Evolutionary conservation across 495 filamentous ascomycete genomes (phyloP).

Genomic region (Penicillium arizonense): DNA sequence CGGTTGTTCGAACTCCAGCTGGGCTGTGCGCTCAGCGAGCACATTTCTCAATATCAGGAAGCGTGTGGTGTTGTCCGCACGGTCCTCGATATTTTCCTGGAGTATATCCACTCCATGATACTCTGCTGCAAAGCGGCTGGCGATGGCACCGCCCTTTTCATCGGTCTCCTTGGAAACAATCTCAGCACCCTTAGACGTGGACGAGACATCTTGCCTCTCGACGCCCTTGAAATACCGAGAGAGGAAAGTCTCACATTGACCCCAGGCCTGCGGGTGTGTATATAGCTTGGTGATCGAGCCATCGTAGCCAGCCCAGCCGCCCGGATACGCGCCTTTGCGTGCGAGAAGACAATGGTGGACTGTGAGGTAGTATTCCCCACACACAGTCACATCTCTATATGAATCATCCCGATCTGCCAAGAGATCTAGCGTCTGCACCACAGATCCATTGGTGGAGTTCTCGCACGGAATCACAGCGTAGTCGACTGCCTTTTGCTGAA

Average conservation of each 20-base stretch:
- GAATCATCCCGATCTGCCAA: conserved; percentile 66
- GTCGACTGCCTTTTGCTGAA: conserved; percentile 60
- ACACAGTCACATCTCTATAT: conserved; percentile 68
- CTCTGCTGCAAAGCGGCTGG: conserved; percentile 68
- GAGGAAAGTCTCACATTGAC: conserved; percentile 83
- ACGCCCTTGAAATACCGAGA: conserved; percentile 60
- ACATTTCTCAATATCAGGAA: conserved; percentile 74
- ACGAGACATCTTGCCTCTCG: conserved; percentile 80
- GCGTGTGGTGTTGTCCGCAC: conserved; percentile 78
- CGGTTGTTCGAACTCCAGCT: conserved; percentile 18
- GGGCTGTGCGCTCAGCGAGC: conserved; percentile 21
- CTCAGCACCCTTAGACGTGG: conserved; percentile 79
- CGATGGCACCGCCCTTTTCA: conserved; percentile 72
- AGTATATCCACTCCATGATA: conserved; percentile 65
- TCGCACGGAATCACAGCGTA: conserved; percentile 93
- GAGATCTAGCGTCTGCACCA: conserved; percentile 83
- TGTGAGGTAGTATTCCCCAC: conserved; percentile 76
- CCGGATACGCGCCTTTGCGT: conserved; percentile 31
- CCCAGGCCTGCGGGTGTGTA: conserved; percentile 92
- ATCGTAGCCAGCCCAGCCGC: conserved; percentile 26
- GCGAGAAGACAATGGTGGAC: conserved; percentile 85
- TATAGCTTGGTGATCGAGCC: conserved; percentile 57
- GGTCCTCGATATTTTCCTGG: conserved; percentile 76
- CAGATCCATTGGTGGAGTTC: conserved; percentile 91
- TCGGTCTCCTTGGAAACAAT: conserved; percentile 59